phyloP scores from a whole-genome alignment of 768 basidiomycete genomes.

The Asterophora parasitica region DNA sequence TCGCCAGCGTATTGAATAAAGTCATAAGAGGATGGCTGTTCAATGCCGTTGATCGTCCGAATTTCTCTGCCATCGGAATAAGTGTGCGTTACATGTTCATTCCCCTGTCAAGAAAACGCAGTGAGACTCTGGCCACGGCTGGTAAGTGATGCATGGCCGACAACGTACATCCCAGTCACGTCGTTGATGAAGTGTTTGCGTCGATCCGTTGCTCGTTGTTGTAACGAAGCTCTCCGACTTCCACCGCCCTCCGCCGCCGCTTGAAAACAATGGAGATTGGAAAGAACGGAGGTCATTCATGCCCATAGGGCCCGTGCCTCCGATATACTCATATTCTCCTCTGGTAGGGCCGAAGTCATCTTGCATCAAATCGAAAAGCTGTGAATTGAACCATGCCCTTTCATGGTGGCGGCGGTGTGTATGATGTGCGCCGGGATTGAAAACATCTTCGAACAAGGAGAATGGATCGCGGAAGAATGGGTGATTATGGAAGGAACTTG shows the following conservation, averaged over 20 bases:
- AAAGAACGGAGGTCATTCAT: conserved; percentile 19
- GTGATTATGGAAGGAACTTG: conserved; percentile 38
- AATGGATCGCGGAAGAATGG: conserved; percentile 66
- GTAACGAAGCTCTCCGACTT: conserved; percentile 53
- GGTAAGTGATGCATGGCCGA: neutral
- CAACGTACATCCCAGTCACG: conserved; percentile 53
- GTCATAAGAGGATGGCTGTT: conserved; percentile 32
- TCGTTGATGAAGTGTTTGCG: conserved; percentile 51
- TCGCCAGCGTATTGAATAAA: conserved; percentile 21
- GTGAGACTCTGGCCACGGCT: no score
- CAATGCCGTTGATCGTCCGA: conserved; percentile 64
- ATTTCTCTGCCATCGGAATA: conserved; percentile 64
- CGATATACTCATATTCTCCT: conserved; percentile 24
- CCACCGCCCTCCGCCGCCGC: conserved; percentile 33
- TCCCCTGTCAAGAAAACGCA: conserved; percentile 54
- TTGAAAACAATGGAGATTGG: conserved; percentile 24
- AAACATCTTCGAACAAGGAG: conserved; percentile 66
- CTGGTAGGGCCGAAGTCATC: conserved; percentile 26
- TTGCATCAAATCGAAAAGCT: conserved; percentile 29
- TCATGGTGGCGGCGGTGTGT: conserved; percentile 25
- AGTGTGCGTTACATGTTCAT: conserved; percentile 64
- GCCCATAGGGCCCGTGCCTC: no score
- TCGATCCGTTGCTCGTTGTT: conserved; percentile 62
- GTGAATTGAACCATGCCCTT: conserved; percentile 22
- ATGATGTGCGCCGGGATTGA: conserved; percentile 37